A percentile compares a stretch with the other conserved stretches of the same genome.
Conservation (phyloP, 352 stramenopile species). For the Globisporangium sylvaticum region DNA sequence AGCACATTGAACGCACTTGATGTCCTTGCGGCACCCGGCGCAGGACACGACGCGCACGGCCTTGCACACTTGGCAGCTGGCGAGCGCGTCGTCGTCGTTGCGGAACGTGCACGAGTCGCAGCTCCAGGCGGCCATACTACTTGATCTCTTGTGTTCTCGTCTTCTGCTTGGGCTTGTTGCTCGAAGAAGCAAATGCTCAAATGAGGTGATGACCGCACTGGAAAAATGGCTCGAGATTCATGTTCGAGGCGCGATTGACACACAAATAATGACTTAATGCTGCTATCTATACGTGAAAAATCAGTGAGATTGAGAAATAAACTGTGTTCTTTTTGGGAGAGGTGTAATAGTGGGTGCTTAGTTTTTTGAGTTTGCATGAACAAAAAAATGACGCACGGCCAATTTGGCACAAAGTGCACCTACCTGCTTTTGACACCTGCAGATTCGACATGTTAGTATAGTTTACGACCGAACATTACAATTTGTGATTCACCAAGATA, state of each 20-base stretch:
- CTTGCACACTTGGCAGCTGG: constrained; percentile 39
- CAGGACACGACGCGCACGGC: constrained; percentile 38
- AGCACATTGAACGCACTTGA: constrained; percentile 15
- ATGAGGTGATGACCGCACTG: background rate
- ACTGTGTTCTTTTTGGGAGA: too few species aligned
- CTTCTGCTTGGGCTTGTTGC: background rate
- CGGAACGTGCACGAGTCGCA: constrained; percentile 34
- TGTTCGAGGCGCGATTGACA: too few species aligned
- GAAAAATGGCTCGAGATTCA: too few species aligned
- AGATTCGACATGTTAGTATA: background rate
- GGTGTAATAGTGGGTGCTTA: too few species aligned
- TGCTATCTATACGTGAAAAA: too few species aligned
- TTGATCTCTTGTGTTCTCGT: background rate
- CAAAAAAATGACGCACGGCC: too few species aligned
- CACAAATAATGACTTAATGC: too few species aligned
- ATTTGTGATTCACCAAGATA: background rate
- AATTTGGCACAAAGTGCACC: background rate
- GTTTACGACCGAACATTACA: background rate
- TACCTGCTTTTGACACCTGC: background rate
- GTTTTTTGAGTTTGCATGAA: background rate
- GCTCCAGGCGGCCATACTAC: constrained; percentile 9
- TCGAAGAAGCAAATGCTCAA: background rate
- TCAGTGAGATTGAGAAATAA: too few species aligned
- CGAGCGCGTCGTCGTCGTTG: constrained; percentile 33
- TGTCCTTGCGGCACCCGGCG: constrained; percentile 16